These are phyloP conservation scores for Cordia subcordata DNA, from an alignment of 257 asterid genomes.

Conservation along the genomic window DNA sequence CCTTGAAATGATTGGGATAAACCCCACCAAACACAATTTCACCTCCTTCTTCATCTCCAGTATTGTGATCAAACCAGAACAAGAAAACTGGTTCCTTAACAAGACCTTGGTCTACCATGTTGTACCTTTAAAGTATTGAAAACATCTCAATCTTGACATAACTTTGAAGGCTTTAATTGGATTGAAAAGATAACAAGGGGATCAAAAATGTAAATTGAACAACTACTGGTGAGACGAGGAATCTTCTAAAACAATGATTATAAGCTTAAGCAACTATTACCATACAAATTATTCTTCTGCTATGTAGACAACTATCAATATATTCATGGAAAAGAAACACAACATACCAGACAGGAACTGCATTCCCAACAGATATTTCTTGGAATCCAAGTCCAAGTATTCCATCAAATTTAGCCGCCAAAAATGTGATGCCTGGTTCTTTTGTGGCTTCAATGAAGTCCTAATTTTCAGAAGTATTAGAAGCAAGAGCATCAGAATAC, in stretches of 20 bases:
- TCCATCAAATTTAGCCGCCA: constrained; percentile 92
- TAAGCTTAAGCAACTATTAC: no score
- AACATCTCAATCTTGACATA: neutral
- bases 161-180: no score
- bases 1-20: constrained; percentile 72
- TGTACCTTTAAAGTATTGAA: constrained; percentile 51
- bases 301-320: neutral
- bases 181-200: no score
- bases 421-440: constrained; percentile 76
- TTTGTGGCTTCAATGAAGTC: constrained; percentile 84
- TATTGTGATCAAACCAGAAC: constrained; percentile 75
- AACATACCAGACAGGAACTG: constrained; percentile 79
- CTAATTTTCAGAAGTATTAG: constrained; percentile 29
- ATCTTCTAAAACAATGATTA: no score
- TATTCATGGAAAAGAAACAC: neutral
- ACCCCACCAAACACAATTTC: constrained; percentile 91
- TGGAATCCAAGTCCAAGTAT: constrained; percentile 93
- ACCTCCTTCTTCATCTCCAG: constrained; percentile 69
- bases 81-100: constrained; percentile 67
- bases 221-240: no score
- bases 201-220: neutral
- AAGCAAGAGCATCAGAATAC: neutral
- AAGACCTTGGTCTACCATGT: constrained; percentile 73
- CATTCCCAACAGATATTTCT: constrained; percentile 78
- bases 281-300: no score